phyloP scores from a whole-genome alignment of 805 yeast species.

The baker's yeast (Saccharomyces cerevisiae) region DNA sequence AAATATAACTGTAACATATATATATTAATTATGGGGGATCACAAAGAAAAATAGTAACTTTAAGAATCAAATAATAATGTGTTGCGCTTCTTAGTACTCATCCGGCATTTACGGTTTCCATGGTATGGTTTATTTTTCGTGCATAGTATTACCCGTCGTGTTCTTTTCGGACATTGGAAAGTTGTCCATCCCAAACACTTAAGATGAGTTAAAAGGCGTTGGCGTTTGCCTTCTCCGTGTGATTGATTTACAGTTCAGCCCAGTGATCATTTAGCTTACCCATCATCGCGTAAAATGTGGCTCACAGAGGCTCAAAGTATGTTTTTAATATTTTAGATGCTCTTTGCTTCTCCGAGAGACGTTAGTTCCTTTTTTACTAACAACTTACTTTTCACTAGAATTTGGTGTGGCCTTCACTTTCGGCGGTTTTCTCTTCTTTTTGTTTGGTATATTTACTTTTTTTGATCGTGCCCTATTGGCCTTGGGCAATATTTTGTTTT shows the following conservation, averaged over 20 bases:
- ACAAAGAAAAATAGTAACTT: not conserved
- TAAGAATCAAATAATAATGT: not conserved
- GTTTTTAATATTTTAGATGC: constrained; percentile 22
- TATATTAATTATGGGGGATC: not conserved
- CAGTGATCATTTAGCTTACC: not conserved
- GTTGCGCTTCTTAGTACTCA: not conserved
- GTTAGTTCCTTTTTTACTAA: constrained; percentile 1
- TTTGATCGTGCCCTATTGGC: constrained; percentile 87
- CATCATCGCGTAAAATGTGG: constrained; percentile 41
- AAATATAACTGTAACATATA: not conserved
- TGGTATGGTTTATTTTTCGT: not conserved
- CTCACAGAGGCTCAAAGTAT: constrained; percentile 66
- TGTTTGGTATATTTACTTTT: constrained; percentile 74
- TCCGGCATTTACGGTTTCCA: not conserved
- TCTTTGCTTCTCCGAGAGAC: not conserved
- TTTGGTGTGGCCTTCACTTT: constrained; percentile 91
- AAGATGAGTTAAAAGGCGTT: not conserved
- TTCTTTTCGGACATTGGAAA: not conserved
- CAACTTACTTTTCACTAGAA: constrained; percentile 36
- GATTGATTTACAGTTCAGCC: not conserved
- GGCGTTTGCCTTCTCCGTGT: not conserved
- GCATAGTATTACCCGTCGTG: not conserved
- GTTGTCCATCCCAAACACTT: not conserved
- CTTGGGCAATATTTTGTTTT: constrained; percentile 72
- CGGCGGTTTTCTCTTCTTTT: constrained; percentile 65